Percentiles rank a stretch among this genome's conserved stretches.
Conservation (phyloP, 192 early-diverging fungal species). For the Thamnidium elegans region DNA sequence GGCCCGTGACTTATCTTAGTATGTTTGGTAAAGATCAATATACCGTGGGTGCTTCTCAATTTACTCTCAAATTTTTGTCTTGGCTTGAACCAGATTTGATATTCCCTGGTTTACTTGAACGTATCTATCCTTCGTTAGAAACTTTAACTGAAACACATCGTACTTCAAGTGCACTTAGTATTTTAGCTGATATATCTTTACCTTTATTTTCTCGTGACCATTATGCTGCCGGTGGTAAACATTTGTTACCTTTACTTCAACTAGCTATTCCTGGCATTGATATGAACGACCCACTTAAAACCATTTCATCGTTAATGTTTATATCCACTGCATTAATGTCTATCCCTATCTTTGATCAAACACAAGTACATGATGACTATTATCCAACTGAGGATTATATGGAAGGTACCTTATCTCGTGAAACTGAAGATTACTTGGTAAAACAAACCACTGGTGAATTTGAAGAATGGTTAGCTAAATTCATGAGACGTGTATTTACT, state of each 20-base stretch:
- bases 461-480: conserved; percentile 85
- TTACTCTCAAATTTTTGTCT: conserved; percentile 68
- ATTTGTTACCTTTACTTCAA: conserved; percentile 73
- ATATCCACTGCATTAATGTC: conserved; percentile 59
- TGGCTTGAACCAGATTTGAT: conserved; percentile 77
- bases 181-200: conserved; percentile 64
- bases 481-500: conserved; percentile 71
- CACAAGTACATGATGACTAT: conserved; percentile 33
- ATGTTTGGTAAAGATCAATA: conserved; percentile 76
- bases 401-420: conserved; percentile 49
- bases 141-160: conserved; percentile 84
- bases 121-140: conserved; percentile 86
- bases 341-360: conserved; percentile 66
- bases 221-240: conserved; percentile 83
- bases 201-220: conserved; percentile 71
- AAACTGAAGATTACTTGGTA: conserved; percentile 65
- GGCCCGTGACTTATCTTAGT: conserved; percentile 55
- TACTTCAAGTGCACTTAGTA: conserved; percentile 79
- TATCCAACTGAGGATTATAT: conserved; percentile 34
- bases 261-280: conserved; percentile 89
- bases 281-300: conserved; percentile 87
- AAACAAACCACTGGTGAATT: conserved; percentile 77
- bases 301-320: conserved; percentile 68
- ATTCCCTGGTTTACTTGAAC: conserved; percentile 77
- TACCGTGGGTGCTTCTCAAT: conserved; percentile 55